Evolutionary conservation across 2,329 filamentous ascomycete species (phyloP), one percentile per base, ranked within the genome.

Genomic region (Polychaeton citri): DNA sequence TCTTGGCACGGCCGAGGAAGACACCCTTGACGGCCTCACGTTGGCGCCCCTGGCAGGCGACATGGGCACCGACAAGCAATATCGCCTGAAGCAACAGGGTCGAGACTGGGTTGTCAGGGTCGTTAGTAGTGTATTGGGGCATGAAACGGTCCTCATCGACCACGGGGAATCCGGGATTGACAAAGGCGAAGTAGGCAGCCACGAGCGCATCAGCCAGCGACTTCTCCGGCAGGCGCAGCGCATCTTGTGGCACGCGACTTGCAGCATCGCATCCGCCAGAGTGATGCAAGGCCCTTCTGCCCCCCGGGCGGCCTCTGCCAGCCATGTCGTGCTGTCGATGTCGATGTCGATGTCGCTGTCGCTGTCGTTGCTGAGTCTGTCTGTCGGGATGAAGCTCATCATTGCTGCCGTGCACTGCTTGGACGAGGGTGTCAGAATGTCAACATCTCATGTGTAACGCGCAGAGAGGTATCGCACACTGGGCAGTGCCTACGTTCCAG

Each of bases 151-250:
- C 35, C 20, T 32, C 35, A 19, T 43, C 40, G 15, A 43, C 19
- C 16, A 43, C 34, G 4, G 40, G 40, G 13, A 39, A 40, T 2
- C 40, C 38, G n/a, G 40, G 38, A 34, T 43, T 35, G 12, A 43
- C 39, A 24, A 36, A 32, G 13, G 19, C 33, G 32, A 43, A 43
- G 35, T 40, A 43, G 17, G 40, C 39, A 6, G 39, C 35, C 6
- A 43, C 31, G 16, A 43, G 30, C 15, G 40, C 26, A 18, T 43
- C 35, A 15, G 24, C 24, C 24, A 28, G 12, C 24, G 7, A 3
- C 24, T 7, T 28, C 4, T 28, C 24, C 24, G 24, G 24, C 12
- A 28, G 24, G 24, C 24, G 15, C 4, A 28, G 15, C 5, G 24
- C 24, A 15, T 28, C 24, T 3, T 12, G 3, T 7, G 24, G 3